phyloP scores from a whole-genome alignment of 2,329 filamentous ascomycete species.

The Ilyonectria mors-panacis region DNA sequence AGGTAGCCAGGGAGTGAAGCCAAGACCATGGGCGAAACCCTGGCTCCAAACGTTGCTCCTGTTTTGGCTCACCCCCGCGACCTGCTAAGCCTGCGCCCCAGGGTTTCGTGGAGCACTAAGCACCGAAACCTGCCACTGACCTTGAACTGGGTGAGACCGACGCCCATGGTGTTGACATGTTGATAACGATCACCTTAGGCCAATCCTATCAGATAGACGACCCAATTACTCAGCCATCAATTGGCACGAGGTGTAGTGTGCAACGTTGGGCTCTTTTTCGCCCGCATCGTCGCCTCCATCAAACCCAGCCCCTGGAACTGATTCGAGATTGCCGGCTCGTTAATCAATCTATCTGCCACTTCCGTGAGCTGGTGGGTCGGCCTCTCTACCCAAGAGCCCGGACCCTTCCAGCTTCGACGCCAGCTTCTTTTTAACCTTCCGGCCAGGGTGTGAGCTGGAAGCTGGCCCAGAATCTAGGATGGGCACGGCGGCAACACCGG shows the following conservation, averaged over 20 bases:
- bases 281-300: background rate
- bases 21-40: conserved; percentile 24
- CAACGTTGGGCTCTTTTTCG: background rate
- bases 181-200: conserved; percentile 9
- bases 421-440: conserved; percentile 32
- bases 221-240: conserved; percentile 9
- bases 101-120: conserved; percentile 24
- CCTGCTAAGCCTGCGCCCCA: conserved; percentile 15
- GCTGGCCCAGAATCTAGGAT: background rate
- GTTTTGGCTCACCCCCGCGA: conserved; percentile 22
- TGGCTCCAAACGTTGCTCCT: conserved; percentile 27
- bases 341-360: conserved; percentile 31
- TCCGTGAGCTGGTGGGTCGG: conserved; percentile 24
- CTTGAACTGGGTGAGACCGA: conserved; percentile 19
- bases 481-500: conserved; percentile 18
- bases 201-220: conserved; percentile 7
- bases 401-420: conserved; percentile 37
- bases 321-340: conserved; percentile 31
- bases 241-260: background rate
- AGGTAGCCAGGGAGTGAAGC: conserved; percentile 17
- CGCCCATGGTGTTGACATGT: conserved; percentile 18
- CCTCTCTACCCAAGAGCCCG: conserved; percentile 30
- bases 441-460: conserved; percentile 21
- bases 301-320: conserved; percentile 1
- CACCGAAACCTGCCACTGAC: conserved; percentile 14